A percentile compares a stretch with the other conserved stretches of the same genome.
These are phyloP conservation scores for Radiomyces spectabilis DNA, from an alignment of 192 early-diverging fungal species.

Conservation along the genomic window DNA sequence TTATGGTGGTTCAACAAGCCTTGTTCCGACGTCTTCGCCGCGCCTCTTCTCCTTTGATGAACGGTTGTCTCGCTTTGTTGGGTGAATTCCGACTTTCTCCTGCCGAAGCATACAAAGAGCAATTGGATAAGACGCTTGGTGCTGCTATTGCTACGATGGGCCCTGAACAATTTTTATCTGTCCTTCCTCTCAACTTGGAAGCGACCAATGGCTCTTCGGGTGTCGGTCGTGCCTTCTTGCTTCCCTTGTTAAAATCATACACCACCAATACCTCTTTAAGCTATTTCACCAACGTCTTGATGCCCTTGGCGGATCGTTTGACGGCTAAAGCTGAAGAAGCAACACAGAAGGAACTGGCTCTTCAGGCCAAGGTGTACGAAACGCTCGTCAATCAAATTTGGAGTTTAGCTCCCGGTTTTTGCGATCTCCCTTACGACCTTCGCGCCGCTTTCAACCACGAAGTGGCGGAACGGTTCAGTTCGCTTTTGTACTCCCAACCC, in stretches of 20 bases:
- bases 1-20: slow-evolving; percentile 67
- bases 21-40: slow-evolving; percentile 71
- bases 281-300: slow-evolving; percentile 61
- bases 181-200: slow-evolving; percentile 83
- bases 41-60: slow-evolving; percentile 49
- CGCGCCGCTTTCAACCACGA: slow-evolving; percentile 43
- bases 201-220: slow-evolving; percentile 33
- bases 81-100: slow-evolving; percentile 77
- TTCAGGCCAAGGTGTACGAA: slow-evolving; percentile 84
- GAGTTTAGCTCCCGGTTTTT: slow-evolving; percentile 79
- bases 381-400: slow-evolving; percentile 87
- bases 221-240: slow-evolving; percentile 83
- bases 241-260: slow-evolving; percentile 73
- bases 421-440: slow-evolving; percentile 77
- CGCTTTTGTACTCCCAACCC: slow-evolving; percentile 65
- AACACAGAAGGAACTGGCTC: slow-evolving; percentile 44
- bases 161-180: slow-evolving; percentile 62
- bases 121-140: slow-evolving; percentile 75
- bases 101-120: slow-evolving; percentile 77
- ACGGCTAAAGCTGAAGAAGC: slow-evolving; percentile 54
- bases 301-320: slow-evolving; percentile 77
- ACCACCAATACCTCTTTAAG: slow-evolving; percentile 64
- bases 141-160: slow-evolving; percentile 77
- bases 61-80: slow-evolving; percentile 49
- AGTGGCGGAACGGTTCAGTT: slow-evolving; percentile 68